Evolutionary conservation across 2,329 filamentous ascomycete species (phyloP).

Genomic region (Alternaria solani): DNA sequence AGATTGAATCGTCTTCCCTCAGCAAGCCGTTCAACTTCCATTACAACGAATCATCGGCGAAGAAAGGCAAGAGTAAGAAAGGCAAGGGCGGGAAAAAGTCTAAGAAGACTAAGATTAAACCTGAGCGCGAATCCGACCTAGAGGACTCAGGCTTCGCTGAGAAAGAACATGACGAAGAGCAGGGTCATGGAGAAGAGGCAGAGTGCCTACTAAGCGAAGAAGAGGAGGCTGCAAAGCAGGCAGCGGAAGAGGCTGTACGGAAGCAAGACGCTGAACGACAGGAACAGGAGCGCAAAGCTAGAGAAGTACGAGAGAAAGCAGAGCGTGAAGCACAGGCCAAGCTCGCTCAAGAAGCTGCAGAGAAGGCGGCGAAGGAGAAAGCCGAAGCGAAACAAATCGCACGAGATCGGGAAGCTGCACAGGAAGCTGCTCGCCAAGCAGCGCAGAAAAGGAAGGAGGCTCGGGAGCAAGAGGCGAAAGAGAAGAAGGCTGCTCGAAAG

Average conservation of each 20-base stretch:
- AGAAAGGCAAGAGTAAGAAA: neutral
- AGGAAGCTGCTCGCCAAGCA: neutral
- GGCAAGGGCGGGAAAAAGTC: neutral
- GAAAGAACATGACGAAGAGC: neutral
- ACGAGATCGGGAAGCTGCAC: neutral
- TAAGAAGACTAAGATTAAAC: neutral
- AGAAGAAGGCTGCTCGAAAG: constrained; percentile 4
- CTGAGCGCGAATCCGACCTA: neutral
- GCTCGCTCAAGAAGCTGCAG: neutral
- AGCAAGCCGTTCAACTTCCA: neutral
- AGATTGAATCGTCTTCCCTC: constrained; percentile 1
- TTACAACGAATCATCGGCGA: neutral
- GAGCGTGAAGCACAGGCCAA: neutral
- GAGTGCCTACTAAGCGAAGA: neutral
- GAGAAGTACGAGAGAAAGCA: neutral
- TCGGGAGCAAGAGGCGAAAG: neutral
- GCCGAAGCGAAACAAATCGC: neutral
- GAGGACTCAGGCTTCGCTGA: neutral
- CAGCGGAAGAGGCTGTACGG: neutral
- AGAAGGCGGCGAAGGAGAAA: neutral
- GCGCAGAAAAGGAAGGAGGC: neutral
- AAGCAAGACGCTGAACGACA: neutral
- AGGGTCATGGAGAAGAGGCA: neutral
- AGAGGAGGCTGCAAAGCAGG: neutral
- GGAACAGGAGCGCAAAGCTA: neutral